A percentile compares a stretch with the other conserved stretches of the same genome.
These are phyloP conservation scores for Dictyostelium capitatum DNA, from an alignment of 78 protist genomes.

Conservation along the genomic window DNA sequence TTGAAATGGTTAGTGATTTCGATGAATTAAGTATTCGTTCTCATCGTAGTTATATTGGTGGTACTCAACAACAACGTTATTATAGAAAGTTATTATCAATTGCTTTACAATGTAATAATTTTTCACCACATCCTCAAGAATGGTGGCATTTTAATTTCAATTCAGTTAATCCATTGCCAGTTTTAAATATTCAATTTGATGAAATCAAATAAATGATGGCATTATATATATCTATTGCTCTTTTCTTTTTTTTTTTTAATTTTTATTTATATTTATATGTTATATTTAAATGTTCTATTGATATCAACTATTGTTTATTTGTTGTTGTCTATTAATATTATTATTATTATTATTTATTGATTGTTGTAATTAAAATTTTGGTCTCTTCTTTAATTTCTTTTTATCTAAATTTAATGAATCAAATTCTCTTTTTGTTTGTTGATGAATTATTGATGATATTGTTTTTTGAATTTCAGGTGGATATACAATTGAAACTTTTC, in stretches of 20 bases:
- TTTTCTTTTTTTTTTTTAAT: background rate
- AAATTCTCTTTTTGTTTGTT: background rate
- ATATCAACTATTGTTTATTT: too few relatives aligned
- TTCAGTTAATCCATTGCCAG: background rate
- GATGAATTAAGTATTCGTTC: constrained; percentile 66
- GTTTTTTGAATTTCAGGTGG: background rate
- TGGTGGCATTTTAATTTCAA: constrained; percentile 77
- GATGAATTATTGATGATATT: background rate
- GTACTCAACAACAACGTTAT: constrained; percentile 51
- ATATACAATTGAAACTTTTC: background rate
- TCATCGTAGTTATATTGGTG: constrained; percentile 61
- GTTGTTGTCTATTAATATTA: too few relatives aligned
- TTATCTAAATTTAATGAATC: background rate
- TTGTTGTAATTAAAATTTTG: background rate
- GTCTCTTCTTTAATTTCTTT: constrained; percentile 1
- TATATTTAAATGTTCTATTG: background rate
- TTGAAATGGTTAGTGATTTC: constrained; percentile 60
- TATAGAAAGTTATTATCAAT: constrained; percentile 44
- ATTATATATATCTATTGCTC: background rate
- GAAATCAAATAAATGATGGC: constrained; percentile 35
- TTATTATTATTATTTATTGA: background rate
- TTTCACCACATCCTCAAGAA: constrained; percentile 40
- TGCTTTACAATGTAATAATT: constrained; percentile 28
- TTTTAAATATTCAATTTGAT: constrained; percentile 52
- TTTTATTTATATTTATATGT: background rate